Base-by-base conservation (phyloP, 192 early-diverging fungal genomes). In the Coemansia sp. region DNA sequence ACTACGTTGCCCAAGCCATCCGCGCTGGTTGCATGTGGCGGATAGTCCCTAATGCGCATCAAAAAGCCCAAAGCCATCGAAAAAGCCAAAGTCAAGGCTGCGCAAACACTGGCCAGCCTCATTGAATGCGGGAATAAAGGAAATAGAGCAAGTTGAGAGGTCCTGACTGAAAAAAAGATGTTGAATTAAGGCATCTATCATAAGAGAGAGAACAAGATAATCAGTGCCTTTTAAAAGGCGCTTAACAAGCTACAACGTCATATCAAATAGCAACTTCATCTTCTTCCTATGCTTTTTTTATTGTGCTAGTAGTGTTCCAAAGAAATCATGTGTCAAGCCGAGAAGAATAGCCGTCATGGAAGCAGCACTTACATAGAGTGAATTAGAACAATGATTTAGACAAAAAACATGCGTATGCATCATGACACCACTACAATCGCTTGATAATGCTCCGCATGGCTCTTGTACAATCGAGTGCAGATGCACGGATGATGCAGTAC, bases 241-340 rank as follows among this genome's bases (percentile, higher is more conserved):
- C 9, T 6, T 9, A 9, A 18, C 8, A 20, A 5, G 43, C 43
- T 2, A 2, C 43, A 0, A 9, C n/a, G 20, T 46, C 43, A 18
- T 46, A 9, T 21, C 3, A 2, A n/a, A 18, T 46, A 9, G 8
- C 3, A 2, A n/a, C n/a, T 3, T 42, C 40, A n/a, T 16, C 40
- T n/a, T 16, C 16, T 14, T 4, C 6, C 16, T 42, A 42, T 3
- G 20, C 8, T 10, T 46, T 18, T 20, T 10, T 46, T 46, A 46
- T 46, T 46, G 43, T 46, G 9, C 18, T 8, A 9, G 43, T 9
- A 20, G 20, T 46, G 18, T 46, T 46, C n/a, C 20, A 46, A 46
- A 46, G 43, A 46, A 46, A 46, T 46, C 43, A 46, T 46, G 43
- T 46, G 43, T 46, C 43, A 46, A 46, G 20, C 43, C 43, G 20